Conservation (phyloP, 257 asterid species). For the Leonotis leonurus region DNA sequence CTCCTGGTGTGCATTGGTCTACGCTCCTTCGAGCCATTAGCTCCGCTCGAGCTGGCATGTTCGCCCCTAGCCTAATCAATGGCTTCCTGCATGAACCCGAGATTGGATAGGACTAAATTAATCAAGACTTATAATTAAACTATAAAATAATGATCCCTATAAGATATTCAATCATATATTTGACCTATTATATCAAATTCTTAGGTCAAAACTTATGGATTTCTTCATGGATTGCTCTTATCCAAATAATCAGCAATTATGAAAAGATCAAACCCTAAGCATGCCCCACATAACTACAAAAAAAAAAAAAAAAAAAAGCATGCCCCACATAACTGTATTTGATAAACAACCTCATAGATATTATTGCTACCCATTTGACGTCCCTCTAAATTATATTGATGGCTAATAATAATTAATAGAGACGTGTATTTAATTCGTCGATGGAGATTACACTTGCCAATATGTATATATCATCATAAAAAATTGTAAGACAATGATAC, state of each 20-base stretch:
- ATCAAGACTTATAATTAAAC: neutral
- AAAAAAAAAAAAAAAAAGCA: too few species aligned
- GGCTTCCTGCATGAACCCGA: constrained; percentile 60
- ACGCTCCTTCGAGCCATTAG: constrained; percentile 71
- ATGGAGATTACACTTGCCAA: too few species aligned
- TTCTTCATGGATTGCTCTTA: too few species aligned
- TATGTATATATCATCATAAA: too few species aligned
- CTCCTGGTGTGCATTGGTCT: constrained; percentile 55
- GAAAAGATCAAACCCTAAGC: too few species aligned
- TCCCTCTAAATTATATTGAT: neutral
- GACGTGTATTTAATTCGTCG: too few species aligned
- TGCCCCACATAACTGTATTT: too few species aligned
- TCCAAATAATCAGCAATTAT: too few species aligned
- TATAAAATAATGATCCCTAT: neutral
- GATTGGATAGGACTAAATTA: neutral
- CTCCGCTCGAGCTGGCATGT: constrained; percentile 97
- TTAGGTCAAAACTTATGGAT: too few species aligned
- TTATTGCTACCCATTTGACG: too few species aligned
- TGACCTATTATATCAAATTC: constrained; percentile 1
- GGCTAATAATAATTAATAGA: neutral
- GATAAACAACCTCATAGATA: too few species aligned
- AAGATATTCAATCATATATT: neutral
- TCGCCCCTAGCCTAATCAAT: constrained; percentile 72
- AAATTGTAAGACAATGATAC: too few species aligned
- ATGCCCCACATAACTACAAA: constrained; percentile 45